A percentile compares a stretch with the other conserved stretches of the same genome.
phyloP scores from a whole-genome alignment of 2,329 filamentous ascomycete species.

The Diaporthe amygdali region DNA sequence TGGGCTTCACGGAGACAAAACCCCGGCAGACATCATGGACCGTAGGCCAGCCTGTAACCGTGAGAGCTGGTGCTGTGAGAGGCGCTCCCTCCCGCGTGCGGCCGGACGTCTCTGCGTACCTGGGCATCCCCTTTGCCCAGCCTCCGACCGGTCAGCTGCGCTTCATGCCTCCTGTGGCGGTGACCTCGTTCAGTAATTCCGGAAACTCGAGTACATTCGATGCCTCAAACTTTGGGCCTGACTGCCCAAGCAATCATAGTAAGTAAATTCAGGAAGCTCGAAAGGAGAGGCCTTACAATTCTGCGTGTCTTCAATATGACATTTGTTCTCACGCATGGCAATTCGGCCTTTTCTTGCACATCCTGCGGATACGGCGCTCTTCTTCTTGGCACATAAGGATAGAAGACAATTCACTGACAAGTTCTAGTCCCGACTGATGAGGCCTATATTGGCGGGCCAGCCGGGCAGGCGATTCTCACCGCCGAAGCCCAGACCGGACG shows the following conservation, averaged over 20 bases:
- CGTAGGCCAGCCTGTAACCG: neutral
- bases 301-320: no score
- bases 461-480: neutral
- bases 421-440: neutral
- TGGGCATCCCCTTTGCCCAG: conserved; percentile 13
- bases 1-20: neutral
- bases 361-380: neutral
- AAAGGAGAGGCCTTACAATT: neutral
- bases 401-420: neutral
- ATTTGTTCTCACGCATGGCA: neutral
- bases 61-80: neutral
- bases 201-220: neutral
- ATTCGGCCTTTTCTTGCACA: no score
- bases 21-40: neutral
- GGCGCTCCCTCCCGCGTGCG: neutral
- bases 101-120: neutral
- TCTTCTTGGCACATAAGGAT: no score
- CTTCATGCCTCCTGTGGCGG: conserved; percentile 2
- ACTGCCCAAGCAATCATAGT: conserved; percentile 1
- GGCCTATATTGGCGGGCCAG: neutral
- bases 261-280: neutral
- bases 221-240: neutral
- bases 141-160: conserved; percentile 13
- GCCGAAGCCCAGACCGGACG: neutral
- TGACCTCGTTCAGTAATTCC: neutral